A percentile compares a stretch with the other conserved stretches of the same genome.
Evolutionary conservation across 2,329 filamentous ascomycete species (phyloP).

Genomic region (Rhinocladiella mackenziei): DNA sequence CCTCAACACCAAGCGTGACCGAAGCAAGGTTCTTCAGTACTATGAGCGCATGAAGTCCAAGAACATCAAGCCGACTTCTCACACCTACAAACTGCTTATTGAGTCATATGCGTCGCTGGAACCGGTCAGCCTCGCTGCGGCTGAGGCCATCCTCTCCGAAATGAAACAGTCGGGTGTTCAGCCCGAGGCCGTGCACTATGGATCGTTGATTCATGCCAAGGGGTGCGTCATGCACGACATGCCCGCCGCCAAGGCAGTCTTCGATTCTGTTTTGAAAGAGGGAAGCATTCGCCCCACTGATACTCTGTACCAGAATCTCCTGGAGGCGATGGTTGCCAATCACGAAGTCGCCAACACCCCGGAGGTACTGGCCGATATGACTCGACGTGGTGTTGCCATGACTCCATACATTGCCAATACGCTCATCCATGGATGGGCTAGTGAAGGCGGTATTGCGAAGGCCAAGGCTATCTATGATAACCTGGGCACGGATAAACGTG

Average conservation of each 20-base stretch:
- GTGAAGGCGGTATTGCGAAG: constrained; percentile 73
- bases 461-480: constrained; percentile 73
- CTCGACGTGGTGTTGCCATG: constrained; percentile 67
- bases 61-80: constrained; percentile 83
- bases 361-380: constrained; percentile 71
- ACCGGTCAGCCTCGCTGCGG: constrained; percentile 81
- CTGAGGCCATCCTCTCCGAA: constrained; percentile 73
- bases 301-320: constrained; percentile 92
- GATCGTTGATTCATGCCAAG: constrained; percentile 90
- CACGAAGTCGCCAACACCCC: constrained; percentile 75
- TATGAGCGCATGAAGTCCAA: constrained; percentile 89
- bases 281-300: constrained; percentile 66
- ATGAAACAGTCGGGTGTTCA: constrained; percentile 70
- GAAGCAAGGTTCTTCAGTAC: constrained; percentile 86
- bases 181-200: constrained; percentile 91
- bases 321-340: constrained; percentile 95
- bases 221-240: constrained; percentile 93
- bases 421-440: constrained; percentile 93
- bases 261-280: constrained; percentile 73
- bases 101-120: constrained; percentile 93
- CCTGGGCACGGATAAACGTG: constrained; percentile 73
- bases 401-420: constrained; percentile 98
- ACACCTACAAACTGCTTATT: constrained; percentile 96
- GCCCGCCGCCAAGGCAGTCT: constrained; percentile 72
- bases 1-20: constrained; percentile 93